Evolutionary conservation across 306 rosid species (phyloP).

Genomic region (Citrullus mucosospermus): DNA sequence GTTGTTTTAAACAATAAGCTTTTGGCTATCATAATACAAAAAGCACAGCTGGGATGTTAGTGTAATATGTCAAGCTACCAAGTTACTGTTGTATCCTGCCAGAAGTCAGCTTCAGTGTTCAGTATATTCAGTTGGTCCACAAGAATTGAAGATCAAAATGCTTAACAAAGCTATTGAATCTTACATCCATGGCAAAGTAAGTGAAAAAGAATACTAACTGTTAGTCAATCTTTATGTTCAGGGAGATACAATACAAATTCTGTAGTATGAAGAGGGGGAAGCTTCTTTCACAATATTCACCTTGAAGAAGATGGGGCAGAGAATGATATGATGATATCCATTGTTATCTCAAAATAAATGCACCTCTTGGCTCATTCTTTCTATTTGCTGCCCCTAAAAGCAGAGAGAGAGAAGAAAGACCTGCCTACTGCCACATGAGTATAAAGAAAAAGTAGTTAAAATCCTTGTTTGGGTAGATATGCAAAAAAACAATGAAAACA

Average conservation of each 20-base stretch:
- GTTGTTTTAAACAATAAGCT: not conserved
- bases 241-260: slow-evolving; percentile 2
- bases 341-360: not conserved
- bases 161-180: not conserved
- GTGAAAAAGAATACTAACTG: not conserved
- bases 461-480: not conserved
- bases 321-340: not conserved
- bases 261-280: not conserved
- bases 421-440: slow-evolving; percentile 60
- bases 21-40: not conserved
- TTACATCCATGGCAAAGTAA: slow-evolving; percentile 6
- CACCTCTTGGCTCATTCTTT: slow-evolving; percentile 13
- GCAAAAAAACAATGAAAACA: not conserved
- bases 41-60: not conserved
- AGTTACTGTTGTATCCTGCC: not conserved
- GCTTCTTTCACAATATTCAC: slow-evolving; percentile 7
- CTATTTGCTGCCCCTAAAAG: slow-evolving; percentile 68
- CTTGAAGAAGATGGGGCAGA: slow-evolving; percentile 7
- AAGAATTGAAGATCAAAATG: not conserved
- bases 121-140: not conserved
- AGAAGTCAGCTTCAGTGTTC: not conserved
- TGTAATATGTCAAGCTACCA: not conserved
- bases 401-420: slow-evolving; percentile 98
- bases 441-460: slow-evolving; percentile 2
- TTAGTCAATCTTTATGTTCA: not conserved